Evolutionary conservation across 2,329 filamentous ascomycete genomes (phyloP).

Genomic region (Lomentospora prolificans): DNA sequence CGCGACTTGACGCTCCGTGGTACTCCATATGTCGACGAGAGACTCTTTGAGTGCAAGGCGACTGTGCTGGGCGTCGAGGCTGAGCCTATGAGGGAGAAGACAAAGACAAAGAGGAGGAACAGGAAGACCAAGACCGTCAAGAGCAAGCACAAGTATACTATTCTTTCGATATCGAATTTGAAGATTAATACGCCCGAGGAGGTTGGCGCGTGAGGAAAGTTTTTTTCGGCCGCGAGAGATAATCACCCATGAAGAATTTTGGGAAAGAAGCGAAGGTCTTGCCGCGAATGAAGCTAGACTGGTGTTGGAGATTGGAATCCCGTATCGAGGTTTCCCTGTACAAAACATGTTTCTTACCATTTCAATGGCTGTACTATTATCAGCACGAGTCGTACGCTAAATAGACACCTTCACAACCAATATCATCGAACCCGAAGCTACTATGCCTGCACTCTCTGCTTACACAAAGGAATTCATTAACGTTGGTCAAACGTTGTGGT

Average conservation of each 20-base stretch:
- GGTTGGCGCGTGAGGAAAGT: slow-evolving; percentile 18
- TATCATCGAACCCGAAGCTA: slow-evolving; percentile 9
- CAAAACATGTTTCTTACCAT: slow-evolving; percentile 5
- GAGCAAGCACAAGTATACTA: slow-evolving; percentile 87
- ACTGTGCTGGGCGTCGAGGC: slow-evolving; percentile 76
- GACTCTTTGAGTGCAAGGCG: slow-evolving; percentile 75
- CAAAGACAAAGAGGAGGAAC: slow-evolving; percentile 74
- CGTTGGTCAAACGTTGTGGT: no score
- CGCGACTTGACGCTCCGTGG: slow-evolving; percentile 86
- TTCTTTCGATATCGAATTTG: slow-evolving; percentile 75
- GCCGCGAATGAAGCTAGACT: neutral
- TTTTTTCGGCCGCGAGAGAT: neutral
- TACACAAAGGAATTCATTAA: no score
- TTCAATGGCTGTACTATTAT: slow-evolving; percentile 4
- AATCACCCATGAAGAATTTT: neutral
- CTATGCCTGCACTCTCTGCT: no score
- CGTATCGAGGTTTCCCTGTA: neutral
- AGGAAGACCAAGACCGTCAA: slow-evolving; percentile 63
- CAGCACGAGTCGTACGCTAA: slow-evolving; percentile 4
- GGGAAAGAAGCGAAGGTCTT: no score
- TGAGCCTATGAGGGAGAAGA: slow-evolving; percentile 65
- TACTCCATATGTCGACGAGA: slow-evolving; percentile 70
- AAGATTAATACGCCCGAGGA: slow-evolving; percentile 44
- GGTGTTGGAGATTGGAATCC: neutral
- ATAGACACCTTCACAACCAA: neutral